Evolutionary conservation across 495 filamentous ascomycete species (phyloP).

Genomic region (Aspergillus incahuasiensis): DNA sequence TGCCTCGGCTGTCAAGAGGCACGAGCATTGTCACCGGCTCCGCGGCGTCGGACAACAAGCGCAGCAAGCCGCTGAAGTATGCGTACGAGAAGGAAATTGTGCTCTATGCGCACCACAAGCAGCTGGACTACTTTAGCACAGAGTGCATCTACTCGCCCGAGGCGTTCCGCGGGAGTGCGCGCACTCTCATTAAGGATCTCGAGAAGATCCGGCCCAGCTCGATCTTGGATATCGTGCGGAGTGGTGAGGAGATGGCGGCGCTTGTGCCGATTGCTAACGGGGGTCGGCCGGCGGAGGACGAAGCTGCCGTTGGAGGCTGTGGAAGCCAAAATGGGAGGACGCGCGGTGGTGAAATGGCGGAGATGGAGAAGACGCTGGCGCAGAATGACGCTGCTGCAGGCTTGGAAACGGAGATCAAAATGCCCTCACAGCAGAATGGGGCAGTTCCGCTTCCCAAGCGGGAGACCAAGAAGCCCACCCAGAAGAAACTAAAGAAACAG

Average conservation of each 20-base stretch:
- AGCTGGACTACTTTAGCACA: slow-evolving; percentile 95
- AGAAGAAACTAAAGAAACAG: too few relatives aligned
- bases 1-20: slow-evolving; percentile 78
- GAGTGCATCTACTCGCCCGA: slow-evolving; percentile 98
- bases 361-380: slow-evolving; percentile 75
- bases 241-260: slow-evolving; percentile 92
- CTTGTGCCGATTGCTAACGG: slow-evolving; percentile 63
- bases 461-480: slow-evolving; percentile 15
- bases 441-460: slow-evolving; percentile 15
- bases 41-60: slow-evolving; percentile 69
- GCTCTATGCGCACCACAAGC: slow-evolving; percentile 91
- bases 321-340: slow-evolving; percentile 66
- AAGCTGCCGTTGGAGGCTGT: slow-evolving; percentile 62
- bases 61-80: slow-evolving; percentile 95
- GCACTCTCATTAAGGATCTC: slow-evolving; percentile 88
- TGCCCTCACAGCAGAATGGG: slow-evolving; percentile 16
- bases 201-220: slow-evolving; percentile 90
- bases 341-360: slow-evolving; percentile 83
- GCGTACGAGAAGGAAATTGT: slow-evolving; percentile 99
- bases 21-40: slow-evolving; percentile 90
- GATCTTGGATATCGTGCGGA: slow-evolving; percentile 89
- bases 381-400: slow-evolving; percentile 60
- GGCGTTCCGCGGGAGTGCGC: slow-evolving; percentile 91
- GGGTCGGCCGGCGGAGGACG: slow-evolving; percentile 49
- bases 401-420: slow-evolving; percentile 68